phyloP scores from a whole-genome alignment of 176 grass and related monocot genomes.

The Aegilops umbellulata region DNA sequence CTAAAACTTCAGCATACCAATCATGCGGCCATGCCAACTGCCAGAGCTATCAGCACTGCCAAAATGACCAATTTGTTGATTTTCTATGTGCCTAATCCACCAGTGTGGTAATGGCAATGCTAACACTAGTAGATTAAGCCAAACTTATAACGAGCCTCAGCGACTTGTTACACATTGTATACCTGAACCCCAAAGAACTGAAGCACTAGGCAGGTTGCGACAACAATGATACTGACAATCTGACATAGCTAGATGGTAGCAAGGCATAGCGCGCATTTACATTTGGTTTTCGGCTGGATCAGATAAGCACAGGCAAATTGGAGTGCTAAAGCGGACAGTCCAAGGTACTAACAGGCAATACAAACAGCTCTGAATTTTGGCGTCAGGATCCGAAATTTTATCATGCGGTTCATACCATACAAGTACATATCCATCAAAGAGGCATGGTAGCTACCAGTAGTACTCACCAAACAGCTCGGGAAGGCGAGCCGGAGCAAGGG shows the following conservation, averaged over 20 bases:
- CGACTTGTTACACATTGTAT: background rate
- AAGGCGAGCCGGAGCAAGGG: background rate
- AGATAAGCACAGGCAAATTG: too few species aligned
- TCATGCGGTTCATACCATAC: too few species aligned
- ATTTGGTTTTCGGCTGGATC: background rate
- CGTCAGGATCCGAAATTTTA: background rate
- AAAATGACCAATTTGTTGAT: background rate
- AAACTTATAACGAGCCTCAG: background rate
- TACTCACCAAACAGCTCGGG: conserved; percentile 2
- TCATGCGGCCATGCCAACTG: background rate
- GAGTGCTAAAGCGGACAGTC: background rate
- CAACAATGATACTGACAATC: too few species aligned
- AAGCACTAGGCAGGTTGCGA: too few species aligned
- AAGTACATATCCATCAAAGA: background rate
- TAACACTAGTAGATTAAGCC: background rate
- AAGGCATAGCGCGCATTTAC: background rate
- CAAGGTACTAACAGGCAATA: background rate
- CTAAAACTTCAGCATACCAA: background rate
- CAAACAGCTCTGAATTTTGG: background rate
- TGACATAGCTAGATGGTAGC: background rate
- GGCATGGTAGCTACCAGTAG: background rate
- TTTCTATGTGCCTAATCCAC: background rate
- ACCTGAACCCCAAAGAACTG: background rate
- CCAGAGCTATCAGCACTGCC: background rate
- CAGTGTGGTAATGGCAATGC: background rate